Percentiles rank a stretch among this genome's conserved stretches.
Evolutionary conservation across 805 yeast species (phyloP).

Genomic region (Lipomyces yamadae): DNA sequence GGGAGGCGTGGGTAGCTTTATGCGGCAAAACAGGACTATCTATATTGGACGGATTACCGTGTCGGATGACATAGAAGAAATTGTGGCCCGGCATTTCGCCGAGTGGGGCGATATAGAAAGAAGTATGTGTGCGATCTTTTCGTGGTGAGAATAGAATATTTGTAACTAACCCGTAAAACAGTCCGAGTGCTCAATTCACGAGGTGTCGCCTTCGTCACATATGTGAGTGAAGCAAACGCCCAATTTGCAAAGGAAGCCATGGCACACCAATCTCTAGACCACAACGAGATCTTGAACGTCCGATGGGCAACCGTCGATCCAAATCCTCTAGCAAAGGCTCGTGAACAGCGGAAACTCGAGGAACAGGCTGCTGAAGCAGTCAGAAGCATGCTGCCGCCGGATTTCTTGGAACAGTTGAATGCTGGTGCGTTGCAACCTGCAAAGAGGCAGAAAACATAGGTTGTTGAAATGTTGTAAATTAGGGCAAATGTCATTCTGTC

Average conservation of each 20-base stretch:
- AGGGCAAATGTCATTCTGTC: background rate
- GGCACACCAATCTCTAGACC: slow-evolving; percentile 77
- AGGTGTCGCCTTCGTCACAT: slow-evolving; percentile 81
- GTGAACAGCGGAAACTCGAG: slow-evolving; percentile 57
- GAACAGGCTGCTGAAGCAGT: slow-evolving; percentile 56
- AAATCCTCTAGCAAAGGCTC: slow-evolving; percentile 63
- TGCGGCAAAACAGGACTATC: slow-evolving; percentile 69
- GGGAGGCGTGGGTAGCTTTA: slow-evolving; percentile 90
- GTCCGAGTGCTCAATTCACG: slow-evolving; percentile 63
- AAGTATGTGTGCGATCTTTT: slow-evolving; percentile 30
- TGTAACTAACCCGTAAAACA: background rate
- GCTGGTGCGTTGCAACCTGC: slow-evolving; percentile 26
- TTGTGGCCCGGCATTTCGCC: slow-evolving; percentile 57
- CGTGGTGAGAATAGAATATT: background rate
- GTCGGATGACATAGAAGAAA: slow-evolving; percentile 51
- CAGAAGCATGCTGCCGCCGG: slow-evolving; percentile 47
- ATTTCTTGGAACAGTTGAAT: slow-evolving; percentile 29
- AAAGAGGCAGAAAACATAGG: slow-evolving; percentile 21
- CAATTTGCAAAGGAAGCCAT: slow-evolving; percentile 96
- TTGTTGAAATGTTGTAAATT: background rate
- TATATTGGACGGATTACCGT: slow-evolving; percentile 68
- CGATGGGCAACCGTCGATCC: slow-evolving; percentile 94
- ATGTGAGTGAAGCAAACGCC: slow-evolving; percentile 68
- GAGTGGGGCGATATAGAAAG: slow-evolving; percentile 79
- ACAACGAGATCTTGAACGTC: slow-evolving; percentile 67